phyloP scores from a whole-genome alignment of 2,329 filamentous ascomycete genomes.

The Cladosporium velox region DNA sequence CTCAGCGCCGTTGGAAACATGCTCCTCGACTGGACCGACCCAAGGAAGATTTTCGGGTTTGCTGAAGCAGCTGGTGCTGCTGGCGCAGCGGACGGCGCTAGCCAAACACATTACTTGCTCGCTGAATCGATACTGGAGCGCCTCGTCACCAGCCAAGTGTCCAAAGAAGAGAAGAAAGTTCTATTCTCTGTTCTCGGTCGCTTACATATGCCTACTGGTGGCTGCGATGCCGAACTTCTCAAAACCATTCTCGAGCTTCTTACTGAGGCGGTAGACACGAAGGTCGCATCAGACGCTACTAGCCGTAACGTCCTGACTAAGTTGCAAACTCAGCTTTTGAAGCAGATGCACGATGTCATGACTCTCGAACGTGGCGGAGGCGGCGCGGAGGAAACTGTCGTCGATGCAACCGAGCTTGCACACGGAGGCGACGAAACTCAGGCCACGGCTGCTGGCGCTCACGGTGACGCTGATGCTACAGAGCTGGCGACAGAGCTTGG shows the following conservation, averaged over 20 bases:
- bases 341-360: slow-evolving; percentile 52
- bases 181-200: slow-evolving; percentile 78
- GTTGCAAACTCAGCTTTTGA: slow-evolving; percentile 52
- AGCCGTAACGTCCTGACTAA: slow-evolving; percentile 58
- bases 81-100: slow-evolving; percentile 26
- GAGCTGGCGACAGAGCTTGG: slow-evolving; percentile 1
- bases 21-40: slow-evolving; percentile 93
- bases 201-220: slow-evolving; percentile 68
- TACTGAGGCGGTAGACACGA: slow-evolving; percentile 50
- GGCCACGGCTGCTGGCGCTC: not conserved
- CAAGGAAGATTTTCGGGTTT: slow-evolving; percentile 65
- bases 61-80: slow-evolving; percentile 29
- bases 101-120: slow-evolving; percentile 71
- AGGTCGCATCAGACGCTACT: slow-evolving; percentile 54
- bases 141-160: slow-evolving; percentile 60
- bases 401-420: slow-evolving; percentile 31
- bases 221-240: slow-evolving; percentile 35
- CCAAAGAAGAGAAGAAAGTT: slow-evolving; percentile 84
- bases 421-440: not conserved
- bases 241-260: slow-evolving; percentile 49
- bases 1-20: slow-evolving; percentile 77
- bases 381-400: slow-evolving; percentile 35
- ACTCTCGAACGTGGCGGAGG: slow-evolving; percentile 37
- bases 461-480: slow-evolving; percentile 11
- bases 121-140: slow-evolving; percentile 76